Conservation (phyloP, 2,329 filamentous ascomycete genomes). For the Aureobasidium sp. region DNA sequence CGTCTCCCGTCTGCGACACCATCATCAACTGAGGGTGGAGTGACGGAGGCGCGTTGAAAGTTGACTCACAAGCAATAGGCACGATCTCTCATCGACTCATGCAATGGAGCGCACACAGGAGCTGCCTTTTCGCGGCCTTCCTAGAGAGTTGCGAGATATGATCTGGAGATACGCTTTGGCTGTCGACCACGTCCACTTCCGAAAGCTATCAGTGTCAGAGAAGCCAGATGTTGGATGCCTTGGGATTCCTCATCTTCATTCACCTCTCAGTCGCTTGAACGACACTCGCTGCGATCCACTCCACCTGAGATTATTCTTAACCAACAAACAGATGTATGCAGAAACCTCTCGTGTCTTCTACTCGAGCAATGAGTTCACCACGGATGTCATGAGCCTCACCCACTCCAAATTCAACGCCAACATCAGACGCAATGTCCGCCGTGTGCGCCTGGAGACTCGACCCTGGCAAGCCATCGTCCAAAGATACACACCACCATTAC, state of each 20-base stretch:
- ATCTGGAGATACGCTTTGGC: neutral
- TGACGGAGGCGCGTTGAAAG: neutral
- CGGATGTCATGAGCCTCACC: neutral
- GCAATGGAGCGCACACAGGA: neutral
- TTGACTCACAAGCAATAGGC: neutral
- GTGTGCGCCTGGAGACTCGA: neutral
- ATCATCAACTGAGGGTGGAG: constrained; percentile 6
- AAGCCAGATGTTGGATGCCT: neutral
- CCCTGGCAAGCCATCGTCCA: neutral
- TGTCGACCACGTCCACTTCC: neutral
- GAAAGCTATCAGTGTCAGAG: neutral
- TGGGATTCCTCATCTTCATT: neutral
- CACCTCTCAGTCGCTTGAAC: neutral
- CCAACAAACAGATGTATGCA: neutral
- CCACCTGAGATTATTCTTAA: neutral
- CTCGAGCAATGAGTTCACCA: neutral
- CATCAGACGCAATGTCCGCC: neutral
- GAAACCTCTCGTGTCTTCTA: neutral
- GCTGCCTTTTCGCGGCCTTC: neutral
- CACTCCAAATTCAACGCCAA: neutral
- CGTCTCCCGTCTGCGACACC: neutral
- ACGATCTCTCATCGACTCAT: neutral
- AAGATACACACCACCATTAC: neutral
- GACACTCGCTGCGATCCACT: neutral
- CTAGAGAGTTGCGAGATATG: constrained; percentile 1